Evolutionary conservation across 345 rosid genomes (phyloP), one percentile per base, ranked within the genome.

Genomic region (Mangifera indica): DNA sequence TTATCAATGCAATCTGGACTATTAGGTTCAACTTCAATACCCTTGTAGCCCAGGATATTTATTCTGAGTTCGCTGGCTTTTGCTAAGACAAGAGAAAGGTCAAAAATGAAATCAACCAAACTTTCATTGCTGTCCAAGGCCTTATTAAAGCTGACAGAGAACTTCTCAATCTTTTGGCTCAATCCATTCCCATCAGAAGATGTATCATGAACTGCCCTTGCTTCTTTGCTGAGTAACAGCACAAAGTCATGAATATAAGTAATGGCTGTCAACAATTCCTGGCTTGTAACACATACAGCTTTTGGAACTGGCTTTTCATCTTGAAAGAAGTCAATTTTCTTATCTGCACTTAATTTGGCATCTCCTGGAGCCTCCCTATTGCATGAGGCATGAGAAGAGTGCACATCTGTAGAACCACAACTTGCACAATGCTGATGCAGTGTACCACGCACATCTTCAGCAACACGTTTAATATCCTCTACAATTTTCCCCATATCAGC

Each of bases 1-100:
- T 95, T 95, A 78, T 95, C 99, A 14, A 95, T 91, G 83, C 99
- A 95, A 84, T 91, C 92, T 3, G 98, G 91, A 66, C 97, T 88
- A 52, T 67, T 83, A 49, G 89, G 91, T 79, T 89, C 98, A 37
- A 79, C 81, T 79, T 87, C 93, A 44, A 81, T 77, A 46, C 76
- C 74, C 83, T 83, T 88, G 57, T 80, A 92, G 29, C 96, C 91
- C 63, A 83, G 65, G 29, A 91, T 82, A 66, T 81, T 80, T 63
- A 91, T 83, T 78, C 83, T 88, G 40, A 91, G 84, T 66, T 84
- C 88, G 54, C 87, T 68, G 58, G 98, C 98, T 80, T 85, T 81
- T 48, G 75, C 77, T 73, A 95, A 81, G 61, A 93, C 89, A 60
- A 66, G 76, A 11, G 99, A 86, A 67, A 95, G 98, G 53, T 84